phyloP scores from a whole-genome alignment of 2,329 filamentous ascomycete genomes.

The Chaetoscypha palmicola region DNA sequence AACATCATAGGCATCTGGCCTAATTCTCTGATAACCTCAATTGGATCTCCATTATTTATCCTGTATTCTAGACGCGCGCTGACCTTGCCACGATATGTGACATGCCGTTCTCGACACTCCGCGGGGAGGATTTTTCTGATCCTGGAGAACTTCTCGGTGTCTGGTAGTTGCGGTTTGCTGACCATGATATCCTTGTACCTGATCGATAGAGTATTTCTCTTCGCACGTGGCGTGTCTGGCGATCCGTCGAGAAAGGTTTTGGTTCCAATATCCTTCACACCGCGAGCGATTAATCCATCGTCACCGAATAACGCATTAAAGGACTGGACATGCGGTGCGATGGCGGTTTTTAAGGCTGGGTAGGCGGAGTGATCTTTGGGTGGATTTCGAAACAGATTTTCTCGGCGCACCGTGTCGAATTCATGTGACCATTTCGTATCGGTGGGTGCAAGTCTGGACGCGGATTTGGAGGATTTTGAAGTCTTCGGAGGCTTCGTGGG shows the following conservation, averaged over 20 bases:
- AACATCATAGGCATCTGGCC: constrained; percentile 91
- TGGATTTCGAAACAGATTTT: constrained; percentile 82
- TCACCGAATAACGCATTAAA: constrained; percentile 85
- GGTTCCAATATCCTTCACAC: constrained; percentile 79
- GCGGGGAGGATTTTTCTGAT: constrained; percentile 84
- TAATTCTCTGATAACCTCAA: constrained; percentile 76
- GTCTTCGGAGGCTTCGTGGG: neutral
- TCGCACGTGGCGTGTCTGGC: constrained; percentile 48
- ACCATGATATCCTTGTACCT: constrained; percentile 75
- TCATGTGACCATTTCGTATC: constrained; percentile 73
- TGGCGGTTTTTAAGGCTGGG: constrained; percentile 75
- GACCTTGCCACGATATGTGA: constrained; percentile 82
- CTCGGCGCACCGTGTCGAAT: constrained; percentile 78
- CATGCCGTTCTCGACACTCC: constrained; percentile 90
- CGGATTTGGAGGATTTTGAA: constrained; percentile 1
- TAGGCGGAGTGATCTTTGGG: constrained; percentile 84
- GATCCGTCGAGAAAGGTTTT: constrained; percentile 83
- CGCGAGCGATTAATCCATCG: constrained; percentile 67
- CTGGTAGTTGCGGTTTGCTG: constrained; percentile 72
- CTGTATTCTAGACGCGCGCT: constrained; percentile 76
- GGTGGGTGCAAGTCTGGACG: constrained; percentile 35
- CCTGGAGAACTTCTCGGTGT: constrained; percentile 74
- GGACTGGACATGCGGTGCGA: constrained; percentile 87
- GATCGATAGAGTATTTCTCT: constrained; percentile 69
- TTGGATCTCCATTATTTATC: constrained; percentile 79